Base-by-base conservation (phyloP, 331 rosid species). In the Malus hybrid region DNA sequence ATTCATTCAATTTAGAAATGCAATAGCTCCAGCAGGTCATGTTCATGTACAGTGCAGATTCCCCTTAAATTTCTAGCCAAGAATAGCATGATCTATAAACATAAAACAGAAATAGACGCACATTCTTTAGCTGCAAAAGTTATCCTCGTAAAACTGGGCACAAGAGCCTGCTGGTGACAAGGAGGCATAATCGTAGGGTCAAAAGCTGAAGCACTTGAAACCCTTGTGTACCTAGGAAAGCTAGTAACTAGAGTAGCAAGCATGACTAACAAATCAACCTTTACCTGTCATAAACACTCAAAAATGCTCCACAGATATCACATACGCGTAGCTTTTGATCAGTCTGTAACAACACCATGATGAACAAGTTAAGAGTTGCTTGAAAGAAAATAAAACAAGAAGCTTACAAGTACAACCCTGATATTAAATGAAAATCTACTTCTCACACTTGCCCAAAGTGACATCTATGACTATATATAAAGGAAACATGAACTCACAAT, bases 131-230 rank as follows among this genome's bases (percentile, higher is more conserved):
- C 99, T 81, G 99, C 96, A 96, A 89, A 90, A 96, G 99, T 90
- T 90, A 92, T 96, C 99, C 98, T 83, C 96, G 98, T 89, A 96
- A 90, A 92, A 90, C 94, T 90, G 87, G 99, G 97, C 94, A 88
- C 97, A 96, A 96, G 87, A 90, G 99, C 97, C 98, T 96, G 99
- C 99, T 96, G 99, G 97, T 90, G 92, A 96, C 93, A 96, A 96
- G 97, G 98, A 93, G 99, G 98, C 87, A 92, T 92, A 85, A 93
- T 92, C 80, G 88, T 78, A 80, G 88, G 99, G 93, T 93, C 97
- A 96, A 95, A 91, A 90, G 96, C 87, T 89, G 96, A 91, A 92
- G 93, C 87, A 88, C 88, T 93, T 85, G 82, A 85, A 90, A 84
- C 92, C 98, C 96, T 83, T 71, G 80, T 46, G 63, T 85, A 78